Evolutionary conservation across 2,329 filamentous ascomycete genomes (phyloP).

Genomic region (Verticillium nubilum): DNA sequence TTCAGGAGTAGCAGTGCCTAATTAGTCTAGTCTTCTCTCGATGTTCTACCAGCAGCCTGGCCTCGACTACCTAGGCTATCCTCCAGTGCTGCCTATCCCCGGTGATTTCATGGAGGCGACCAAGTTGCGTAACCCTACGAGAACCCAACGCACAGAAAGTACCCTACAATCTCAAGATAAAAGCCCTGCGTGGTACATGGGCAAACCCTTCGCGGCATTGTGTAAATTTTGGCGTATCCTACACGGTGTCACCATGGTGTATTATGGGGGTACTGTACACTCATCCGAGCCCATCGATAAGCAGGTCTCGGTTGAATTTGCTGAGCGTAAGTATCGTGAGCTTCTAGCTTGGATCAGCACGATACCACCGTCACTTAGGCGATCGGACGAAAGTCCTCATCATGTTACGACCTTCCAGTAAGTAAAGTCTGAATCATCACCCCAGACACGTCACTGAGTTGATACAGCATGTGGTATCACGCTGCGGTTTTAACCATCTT

Average conservation of each 20-base stretch:
- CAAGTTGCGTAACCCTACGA: not conserved
- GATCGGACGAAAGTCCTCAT: conserved; percentile 20
- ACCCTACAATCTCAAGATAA: not conserved
- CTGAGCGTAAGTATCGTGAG: conserved; percentile 31
- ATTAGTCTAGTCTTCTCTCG: conserved; percentile 18
- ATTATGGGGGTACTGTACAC: conserved; percentile 12
- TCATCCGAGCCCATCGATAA: conserved; percentile 3
- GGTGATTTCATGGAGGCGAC: not conserved
- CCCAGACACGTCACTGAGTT: not conserved
- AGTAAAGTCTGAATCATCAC: conserved; percentile 7
- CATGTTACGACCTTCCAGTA: conserved; percentile 31
- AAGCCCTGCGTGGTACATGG: conserved; percentile 13
- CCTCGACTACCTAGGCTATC: conserved; percentile 7
- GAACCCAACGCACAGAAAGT: no score
- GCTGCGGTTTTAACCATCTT: conserved; percentile 30
- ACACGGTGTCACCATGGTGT: conserved; percentile 22
- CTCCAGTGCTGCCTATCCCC: conserved; percentile 15
- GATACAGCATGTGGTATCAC: conserved; percentile 31
- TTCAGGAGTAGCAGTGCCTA: not conserved
- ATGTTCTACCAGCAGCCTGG: conserved; percentile 28
- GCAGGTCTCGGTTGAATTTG: conserved; percentile 17
- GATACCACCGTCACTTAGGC: conserved; percentile 19
- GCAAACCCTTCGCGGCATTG: conserved; percentile 21
- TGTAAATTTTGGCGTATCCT: conserved; percentile 32
- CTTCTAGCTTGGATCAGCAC: conserved; percentile 30